These are phyloP conservation scores for Cornus controversa DNA, from an alignment of 148 eudicot genomes.

Conservation along the genomic window DNA sequence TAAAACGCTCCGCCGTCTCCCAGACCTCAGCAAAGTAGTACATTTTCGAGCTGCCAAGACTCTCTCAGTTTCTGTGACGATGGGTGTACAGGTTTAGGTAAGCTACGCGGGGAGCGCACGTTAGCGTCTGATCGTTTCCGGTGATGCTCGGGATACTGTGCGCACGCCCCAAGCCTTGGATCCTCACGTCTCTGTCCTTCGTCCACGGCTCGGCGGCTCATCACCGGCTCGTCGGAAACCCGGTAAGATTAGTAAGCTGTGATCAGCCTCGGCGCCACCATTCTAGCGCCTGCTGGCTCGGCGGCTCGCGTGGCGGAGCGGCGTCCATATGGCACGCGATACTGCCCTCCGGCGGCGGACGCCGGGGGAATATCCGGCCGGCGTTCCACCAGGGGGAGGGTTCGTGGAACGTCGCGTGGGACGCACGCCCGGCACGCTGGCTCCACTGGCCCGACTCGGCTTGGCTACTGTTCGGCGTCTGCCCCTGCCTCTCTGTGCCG, in stretches of 20 bases:
- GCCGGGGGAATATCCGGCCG: conserved; percentile 24
- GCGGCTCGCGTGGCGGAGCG: conserved; percentile 8
- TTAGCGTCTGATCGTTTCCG: conserved; percentile 7
- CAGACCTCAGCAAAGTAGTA: neutral
- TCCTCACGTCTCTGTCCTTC: conserved; percentile 34
- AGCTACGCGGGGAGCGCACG: neutral
- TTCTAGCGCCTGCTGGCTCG: conserved; percentile 12
- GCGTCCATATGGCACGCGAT: conserved; percentile 55
- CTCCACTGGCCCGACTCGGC: conserved; percentile 52
- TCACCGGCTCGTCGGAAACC: conserved; percentile 6
- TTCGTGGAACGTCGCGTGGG: conserved; percentile 83
- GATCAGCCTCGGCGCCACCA: conserved; percentile 11
- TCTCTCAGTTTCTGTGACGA: neutral
- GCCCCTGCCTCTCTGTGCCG: conserved; percentile 41
- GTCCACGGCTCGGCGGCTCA: conserved; percentile 22
- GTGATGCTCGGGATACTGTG: conserved; percentile 71
- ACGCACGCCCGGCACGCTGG: conserved; percentile 80
- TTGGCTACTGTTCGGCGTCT: conserved; percentile 61
- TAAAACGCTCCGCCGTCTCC: neutral
- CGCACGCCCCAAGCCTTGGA: conserved; percentile 62
- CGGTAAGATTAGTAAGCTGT: neutral
- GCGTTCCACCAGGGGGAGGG: conserved; percentile 63
- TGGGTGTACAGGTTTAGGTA: conserved; percentile 7
- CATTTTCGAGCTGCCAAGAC: neutral
- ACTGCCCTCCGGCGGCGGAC: conserved; percentile 23